Evolutionary conservation across 306 rosid species (phyloP).

Genomic region (Sechiopsis laciniata): DNA sequence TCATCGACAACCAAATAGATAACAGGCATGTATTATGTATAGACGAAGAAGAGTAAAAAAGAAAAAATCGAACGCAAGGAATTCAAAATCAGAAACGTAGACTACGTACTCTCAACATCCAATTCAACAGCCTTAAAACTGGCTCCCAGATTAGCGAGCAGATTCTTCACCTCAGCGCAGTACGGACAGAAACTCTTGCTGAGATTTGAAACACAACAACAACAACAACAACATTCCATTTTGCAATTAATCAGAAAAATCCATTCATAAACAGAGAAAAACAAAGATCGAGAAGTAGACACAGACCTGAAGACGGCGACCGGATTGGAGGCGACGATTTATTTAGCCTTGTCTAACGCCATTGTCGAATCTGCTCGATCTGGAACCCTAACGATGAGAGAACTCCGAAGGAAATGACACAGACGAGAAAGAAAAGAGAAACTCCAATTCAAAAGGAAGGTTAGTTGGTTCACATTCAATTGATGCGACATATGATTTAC

Average conservation of each 20-base stretch:
- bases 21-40: neutral
- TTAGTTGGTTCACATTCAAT: too few species aligned
- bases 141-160: conserved; percentile 40
- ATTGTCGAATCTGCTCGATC: conserved; percentile 21
- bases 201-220: conserved; percentile 12
- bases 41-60: neutral
- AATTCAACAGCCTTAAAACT: conserved; percentile 50
- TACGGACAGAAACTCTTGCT: conserved; percentile 66
- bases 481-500: too few species aligned
- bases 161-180: conserved; percentile 54
- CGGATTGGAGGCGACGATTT: conserved; percentile 57
- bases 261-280: too few species aligned
- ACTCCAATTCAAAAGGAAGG: neutral
- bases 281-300: neutral
- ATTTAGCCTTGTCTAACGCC: conserved; percentile 79
- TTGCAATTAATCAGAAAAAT: neutral
- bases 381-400: neutral
- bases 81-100: neutral
- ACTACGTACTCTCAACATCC: conserved; percentile 46
- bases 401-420: neutral
- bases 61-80: neutral
- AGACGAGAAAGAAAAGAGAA: neutral
- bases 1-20: neutral
- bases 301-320: conserved; percentile 69
- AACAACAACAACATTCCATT: neutral